These are phyloP conservation scores for Mycogone perniciosa DNA, from an alignment of 2,329 filamentous ascomycete species.

Conservation along the genomic window DNA sequence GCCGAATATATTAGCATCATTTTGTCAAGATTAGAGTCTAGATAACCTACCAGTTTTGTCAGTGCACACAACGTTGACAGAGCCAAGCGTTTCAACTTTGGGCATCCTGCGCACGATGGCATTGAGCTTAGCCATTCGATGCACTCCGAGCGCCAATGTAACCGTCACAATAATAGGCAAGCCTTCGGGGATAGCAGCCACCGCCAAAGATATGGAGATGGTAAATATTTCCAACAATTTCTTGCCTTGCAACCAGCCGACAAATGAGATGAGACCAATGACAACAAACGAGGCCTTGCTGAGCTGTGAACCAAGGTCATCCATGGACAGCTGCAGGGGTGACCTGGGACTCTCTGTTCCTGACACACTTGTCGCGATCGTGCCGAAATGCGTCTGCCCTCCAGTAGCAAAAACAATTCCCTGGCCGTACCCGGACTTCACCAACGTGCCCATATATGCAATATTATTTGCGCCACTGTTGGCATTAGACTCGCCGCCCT, in stretches of 20 bases:
- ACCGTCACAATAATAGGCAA: conserved; percentile 98
- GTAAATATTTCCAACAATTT: conserved; percentile 91
- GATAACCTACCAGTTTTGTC: conserved; percentile 74
- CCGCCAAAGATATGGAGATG: conserved; percentile 91
- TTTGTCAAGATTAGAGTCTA: not conserved
- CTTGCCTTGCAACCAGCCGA: conserved; percentile 87
- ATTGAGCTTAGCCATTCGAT: conserved; percentile 91
- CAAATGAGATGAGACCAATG: conserved; percentile 84
- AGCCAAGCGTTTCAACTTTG: conserved; percentile 93
- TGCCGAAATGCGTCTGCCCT: conserved; percentile 88
- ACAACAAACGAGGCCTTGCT: conserved; percentile 96
- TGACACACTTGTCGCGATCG: conserved; percentile 88
- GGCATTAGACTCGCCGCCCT: conserved; percentile 51
- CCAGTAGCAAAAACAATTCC: conserved; percentile 97
- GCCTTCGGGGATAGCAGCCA: conserved; percentile 93
- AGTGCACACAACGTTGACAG: conserved; percentile 99
- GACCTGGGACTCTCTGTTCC: conserved; percentile 94
- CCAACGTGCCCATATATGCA: conserved; percentile 95
- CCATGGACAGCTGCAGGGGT: conserved; percentile 92
- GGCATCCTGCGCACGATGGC: conserved; percentile 94
- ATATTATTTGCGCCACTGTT: conserved; percentile 80
- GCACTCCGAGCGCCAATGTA: conserved; percentile 85
- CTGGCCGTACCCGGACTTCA: conserved; percentile 90
- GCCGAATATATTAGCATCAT: not conserved
- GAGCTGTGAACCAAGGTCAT: conserved; percentile 89